phyloP scores from a whole-genome alignment of 345 rosid species.

The Eucalyptus pauciflora region DNA sequence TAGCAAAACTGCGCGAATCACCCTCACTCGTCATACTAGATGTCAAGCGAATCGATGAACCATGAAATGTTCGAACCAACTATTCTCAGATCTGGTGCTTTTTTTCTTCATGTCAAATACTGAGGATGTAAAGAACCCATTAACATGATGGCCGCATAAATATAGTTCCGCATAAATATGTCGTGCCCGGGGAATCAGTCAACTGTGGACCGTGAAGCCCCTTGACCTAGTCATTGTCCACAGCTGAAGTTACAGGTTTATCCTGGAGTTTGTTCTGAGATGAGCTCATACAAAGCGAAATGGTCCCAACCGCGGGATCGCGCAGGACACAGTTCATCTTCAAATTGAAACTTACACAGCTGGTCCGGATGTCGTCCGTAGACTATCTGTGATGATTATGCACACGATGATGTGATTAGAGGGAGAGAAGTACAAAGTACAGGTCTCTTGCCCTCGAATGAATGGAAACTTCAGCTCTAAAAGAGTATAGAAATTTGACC shows the following conservation, averaged over 20 bases:
- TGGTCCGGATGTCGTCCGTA: background rate
- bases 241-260: background rate
- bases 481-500: background rate
- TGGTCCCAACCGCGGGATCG: background rate
- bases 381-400: background rate
- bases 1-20: background rate
- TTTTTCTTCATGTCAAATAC: background rate
- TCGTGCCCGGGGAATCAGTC: background rate
- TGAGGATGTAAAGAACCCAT: background rate
- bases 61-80: background rate
- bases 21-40: background rate
- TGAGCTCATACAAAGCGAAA: background rate
- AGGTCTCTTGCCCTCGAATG: background rate
- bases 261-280: background rate
- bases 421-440: background rate
- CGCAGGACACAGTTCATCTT: background rate
- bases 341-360: background rate
- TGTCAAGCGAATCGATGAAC: background rate
- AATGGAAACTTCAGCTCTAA: background rate
- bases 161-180: background rate
- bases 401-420: background rate
- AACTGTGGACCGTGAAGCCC: background rate
- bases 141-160: background rate
- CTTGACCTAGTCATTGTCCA: background rate
- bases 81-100: background rate